Evolutionary conservation across 371 early-diverging fungal species (phyloP), one percentile per base, ranked within the genome.

Genomic region (Conidiobolus incongruus): DNA sequence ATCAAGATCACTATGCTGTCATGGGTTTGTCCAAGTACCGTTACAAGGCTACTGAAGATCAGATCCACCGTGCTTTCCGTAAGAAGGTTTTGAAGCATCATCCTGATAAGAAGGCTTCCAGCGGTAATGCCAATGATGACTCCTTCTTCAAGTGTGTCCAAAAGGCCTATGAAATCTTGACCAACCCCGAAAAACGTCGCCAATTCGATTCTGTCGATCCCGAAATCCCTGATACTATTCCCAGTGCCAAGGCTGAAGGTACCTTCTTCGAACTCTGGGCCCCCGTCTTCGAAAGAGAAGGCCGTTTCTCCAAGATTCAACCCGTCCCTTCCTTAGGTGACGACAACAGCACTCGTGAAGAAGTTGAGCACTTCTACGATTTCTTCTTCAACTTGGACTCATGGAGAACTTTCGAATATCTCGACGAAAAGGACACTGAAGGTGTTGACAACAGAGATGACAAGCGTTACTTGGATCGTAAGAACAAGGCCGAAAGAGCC

Each of bases 121-220:
- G 62, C 31, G 72, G 70, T 20, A 66, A 77, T 44, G 56, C 50
- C 2, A 71, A 71, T 52, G 85, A 89, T 50, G 96, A 96, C 66
- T 68, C 77, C 22, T 89, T 90, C 72, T 96, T 94, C 82, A 96
- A 96, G 73, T 96, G 97, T 63, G 79, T 94, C 51, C 89, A 91
- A 55, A 92, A 91, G 69, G 97, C 98, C 16, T 82, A 77, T 56
- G 92, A 96, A 52, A 75, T 90, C 13, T 67, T 99, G 53, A 75
- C 78, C 55, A 89, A 93, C 68, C 81, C 81, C 19, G 73, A 66
- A 44, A 81, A 81, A 60, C 82, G 95, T 56, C 77, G 81, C 44
- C 88, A 93, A 62, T 99, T 81, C 65, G 98, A 99, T 60, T 94
- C 95, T 15, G 78, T 83, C 47, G 95, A 93, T 67, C 75, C 74